A percentile compares a stretch with the other conserved stretches of the same genome.
Conservation (phyloP, 306 rosid species). For the Pachyrhizus erosus region DNA sequence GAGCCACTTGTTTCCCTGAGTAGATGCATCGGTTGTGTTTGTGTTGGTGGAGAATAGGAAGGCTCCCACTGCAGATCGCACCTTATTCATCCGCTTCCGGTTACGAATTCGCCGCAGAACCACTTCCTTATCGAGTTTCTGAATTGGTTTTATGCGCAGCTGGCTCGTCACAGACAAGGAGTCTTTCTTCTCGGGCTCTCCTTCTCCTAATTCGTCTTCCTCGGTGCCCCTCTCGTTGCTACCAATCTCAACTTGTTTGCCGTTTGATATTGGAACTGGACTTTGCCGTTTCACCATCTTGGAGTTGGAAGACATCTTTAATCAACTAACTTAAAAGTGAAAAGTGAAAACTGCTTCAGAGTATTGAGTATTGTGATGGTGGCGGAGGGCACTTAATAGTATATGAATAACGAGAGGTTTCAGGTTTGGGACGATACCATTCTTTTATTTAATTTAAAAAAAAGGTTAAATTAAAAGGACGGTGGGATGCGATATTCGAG, state of each 20-base stretch:
- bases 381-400: neutral
- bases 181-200: conserved; percentile 6
- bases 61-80: conserved; percentile 38
- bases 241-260: conserved; percentile 18
- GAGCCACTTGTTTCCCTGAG: conserved; percentile 38
- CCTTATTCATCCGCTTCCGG: conserved; percentile 45
- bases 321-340: neutral
- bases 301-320: conserved; percentile 36
- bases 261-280: neutral
- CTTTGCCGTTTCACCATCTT: conserved; percentile 28
- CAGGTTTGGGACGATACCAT: neutral
- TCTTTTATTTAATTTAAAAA: neutral
- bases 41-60: conserved; percentile 30
- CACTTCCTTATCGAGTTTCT: conserved; percentile 44
- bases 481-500: conserved; percentile 31
- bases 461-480: neutral
- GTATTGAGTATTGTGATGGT: neutral
- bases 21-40: neutral
- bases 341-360: neutral
- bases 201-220: conserved; percentile 28
- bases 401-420: neutral
- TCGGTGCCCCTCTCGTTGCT: neutral
- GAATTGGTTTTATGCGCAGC: conserved; percentile 32
- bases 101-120: conserved; percentile 54
- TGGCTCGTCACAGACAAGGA: conserved; percentile 39